phyloP scores from a whole-genome alignment of 805 yeast species.

The Lipomyces spencermartinsiae region DNA sequence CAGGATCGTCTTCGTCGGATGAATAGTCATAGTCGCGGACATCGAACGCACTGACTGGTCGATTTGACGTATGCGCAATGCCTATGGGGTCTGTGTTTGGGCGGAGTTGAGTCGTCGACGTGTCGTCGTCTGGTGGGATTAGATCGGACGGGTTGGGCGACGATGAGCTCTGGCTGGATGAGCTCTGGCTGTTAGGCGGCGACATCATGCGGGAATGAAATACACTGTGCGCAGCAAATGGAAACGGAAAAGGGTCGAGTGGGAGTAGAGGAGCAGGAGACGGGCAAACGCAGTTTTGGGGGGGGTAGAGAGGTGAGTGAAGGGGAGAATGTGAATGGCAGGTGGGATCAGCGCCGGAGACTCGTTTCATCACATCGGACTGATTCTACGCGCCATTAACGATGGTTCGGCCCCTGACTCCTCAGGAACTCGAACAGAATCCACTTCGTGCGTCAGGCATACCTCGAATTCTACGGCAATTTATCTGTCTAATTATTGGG shows the following conservation, averaged over 20 bases:
- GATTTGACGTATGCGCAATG: background rate
- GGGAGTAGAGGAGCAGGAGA: background rate
- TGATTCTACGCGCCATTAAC: no score
- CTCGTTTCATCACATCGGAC: no score
- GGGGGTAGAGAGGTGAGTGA: no score
- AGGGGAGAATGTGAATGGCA: no score
- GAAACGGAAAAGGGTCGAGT: background rate
- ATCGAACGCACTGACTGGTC: background rate
- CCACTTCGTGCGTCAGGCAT: no score
- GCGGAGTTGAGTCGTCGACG: constrained; percentile 9
- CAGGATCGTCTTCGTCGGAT: constrained; percentile 1
- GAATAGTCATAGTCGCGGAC: constrained; percentile 1
- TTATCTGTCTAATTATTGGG: no score
- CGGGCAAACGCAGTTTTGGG: background rate
- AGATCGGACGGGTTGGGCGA: background rate
- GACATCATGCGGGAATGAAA: background rate
- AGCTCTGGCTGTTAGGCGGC: background rate
- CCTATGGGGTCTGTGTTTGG: background rate
- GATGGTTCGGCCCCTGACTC: no score
- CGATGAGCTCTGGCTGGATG: background rate
- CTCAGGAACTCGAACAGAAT: no score
- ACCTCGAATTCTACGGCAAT: no score
- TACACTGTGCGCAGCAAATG: background rate
- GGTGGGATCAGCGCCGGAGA: no score
- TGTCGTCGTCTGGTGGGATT: background rate